Conservation (phyloP, 805 yeast species). For the Kockiozyma suomiensis region DNA sequence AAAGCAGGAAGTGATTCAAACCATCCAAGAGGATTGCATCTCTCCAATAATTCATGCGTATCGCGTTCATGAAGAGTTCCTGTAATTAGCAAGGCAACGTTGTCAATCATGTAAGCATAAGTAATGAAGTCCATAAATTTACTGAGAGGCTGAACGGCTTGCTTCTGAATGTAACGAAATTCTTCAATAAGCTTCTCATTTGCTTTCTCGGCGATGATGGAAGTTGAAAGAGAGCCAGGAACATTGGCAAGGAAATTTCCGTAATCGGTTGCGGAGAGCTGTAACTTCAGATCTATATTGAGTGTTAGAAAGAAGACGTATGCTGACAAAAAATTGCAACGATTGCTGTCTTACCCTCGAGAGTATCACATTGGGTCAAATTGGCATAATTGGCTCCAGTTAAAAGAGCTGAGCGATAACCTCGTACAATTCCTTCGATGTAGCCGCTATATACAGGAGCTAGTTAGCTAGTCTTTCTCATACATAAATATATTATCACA, state of each 20-base stretch:
- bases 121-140: slow-evolving; percentile 89
- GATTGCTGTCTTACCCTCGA: slow-evolving; percentile 54
- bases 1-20: slow-evolving; percentile 96
- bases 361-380: slow-evolving; percentile 91
- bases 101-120: slow-evolving; percentile 98
- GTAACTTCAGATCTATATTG: slow-evolving; percentile 76
- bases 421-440: slow-evolving; percentile 93
- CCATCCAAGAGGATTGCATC: slow-evolving; percentile 98
- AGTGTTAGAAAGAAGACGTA: background rate
- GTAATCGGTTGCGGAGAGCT: slow-evolving; percentile 93
- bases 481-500: no score
- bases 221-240: slow-evolving; percentile 80
- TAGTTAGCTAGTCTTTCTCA: background rate
- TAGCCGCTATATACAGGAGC: slow-evolving; percentile 60
- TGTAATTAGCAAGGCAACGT: slow-evolving; percentile 91
- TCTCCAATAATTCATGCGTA: slow-evolving; percentile 77
- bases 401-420: slow-evolving; percentile 83
- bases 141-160: slow-evolving; percentile 77
- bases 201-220: slow-evolving; percentile 80
- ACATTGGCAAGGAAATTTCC: slow-evolving; percentile 85
- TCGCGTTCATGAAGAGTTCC: slow-evolving; percentile 97
- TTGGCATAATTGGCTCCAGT: slow-evolving; percentile 81
- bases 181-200: slow-evolving; percentile 74
- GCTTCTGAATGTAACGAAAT: slow-evolving; percentile 81
- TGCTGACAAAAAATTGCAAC: background rate